phyloP scores from a whole-genome alignment of 495 filamentous ascomycete species.

The Penicillium bialowiezense region DNA sequence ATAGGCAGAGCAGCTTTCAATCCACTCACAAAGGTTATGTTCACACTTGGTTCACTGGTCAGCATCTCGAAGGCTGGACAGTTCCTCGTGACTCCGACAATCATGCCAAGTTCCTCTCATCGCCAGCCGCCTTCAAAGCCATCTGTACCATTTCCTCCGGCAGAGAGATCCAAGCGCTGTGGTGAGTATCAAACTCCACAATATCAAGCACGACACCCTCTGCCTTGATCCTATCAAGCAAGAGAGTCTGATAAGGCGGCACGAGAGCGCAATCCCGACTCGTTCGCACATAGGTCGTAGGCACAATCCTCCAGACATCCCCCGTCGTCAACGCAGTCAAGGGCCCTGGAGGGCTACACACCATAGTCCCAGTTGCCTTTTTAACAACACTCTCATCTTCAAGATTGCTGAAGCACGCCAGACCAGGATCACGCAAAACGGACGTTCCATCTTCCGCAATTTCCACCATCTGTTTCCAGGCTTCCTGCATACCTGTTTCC shows the following conservation, averaged over 20 bases:
- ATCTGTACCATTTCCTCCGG: slow-evolving; percentile 21
- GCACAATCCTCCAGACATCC: slow-evolving; percentile 36
- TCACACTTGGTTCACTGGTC: no score
- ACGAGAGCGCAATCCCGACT: slow-evolving; percentile 32
- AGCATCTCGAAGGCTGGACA: no score
- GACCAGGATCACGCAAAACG: no score
- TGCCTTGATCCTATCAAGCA: slow-evolving; percentile 25
- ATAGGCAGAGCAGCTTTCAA: no score
- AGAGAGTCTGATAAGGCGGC: slow-evolving; percentile 32
- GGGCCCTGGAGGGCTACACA: slow-evolving; percentile 26
- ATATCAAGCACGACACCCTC: slow-evolving; percentile 23
- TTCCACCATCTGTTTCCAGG: no score
- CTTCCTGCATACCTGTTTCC: no score
- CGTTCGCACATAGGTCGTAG: slow-evolving; percentile 34
- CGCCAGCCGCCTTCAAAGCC: slow-evolving; percentile 11
- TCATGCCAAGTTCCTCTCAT: slow-evolving; percentile 15
- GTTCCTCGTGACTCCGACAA: no score
- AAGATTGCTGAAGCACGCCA: no score
- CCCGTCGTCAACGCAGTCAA: slow-evolving; percentile 20
- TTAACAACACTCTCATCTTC: no score
- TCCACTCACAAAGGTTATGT: no score
- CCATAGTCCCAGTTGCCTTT: slow-evolving; percentile 6
- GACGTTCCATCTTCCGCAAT: no score
- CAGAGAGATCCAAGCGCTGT: slow-evolving; percentile 29
- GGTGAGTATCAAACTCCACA: slow-evolving; percentile 26